Base-by-base conservation (phyloP, 495 filamentous ascomycete species). In the Corynascus novoguineensis region DNA sequence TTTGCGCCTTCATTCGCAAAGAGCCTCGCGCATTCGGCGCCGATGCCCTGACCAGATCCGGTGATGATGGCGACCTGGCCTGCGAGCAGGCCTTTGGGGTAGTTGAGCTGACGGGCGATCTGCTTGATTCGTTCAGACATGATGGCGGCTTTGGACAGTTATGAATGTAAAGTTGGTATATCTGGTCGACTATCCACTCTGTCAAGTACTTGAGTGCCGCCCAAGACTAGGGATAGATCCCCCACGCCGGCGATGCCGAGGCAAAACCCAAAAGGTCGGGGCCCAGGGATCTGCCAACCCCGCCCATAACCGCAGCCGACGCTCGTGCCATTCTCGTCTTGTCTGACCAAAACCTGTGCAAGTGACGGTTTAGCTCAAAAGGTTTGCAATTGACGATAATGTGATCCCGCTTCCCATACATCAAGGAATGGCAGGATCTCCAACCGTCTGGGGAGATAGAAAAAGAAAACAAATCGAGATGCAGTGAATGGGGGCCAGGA, bases 11-110 rank as follows among this genome's bases (percentile, higher is more conserved):
- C 90, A 57, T 88, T 89, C 27, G 87, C 89, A 64, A 95, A 95
- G 8, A 92, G 70, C 15, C 84, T 73, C 14, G 90, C 89, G 31
- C 86, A 77, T 72, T 92, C 90, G 28, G 90, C 90, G 27, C 89
- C 90, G 67, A 95, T 95, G 62, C 90, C 90, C 72, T 95, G 89
- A n/a, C 86, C 90, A 15, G 83, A 81, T 46, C 90, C 90, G 32
- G 90, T 95, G 64, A 95, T 85, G 69, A 95, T 92, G 64, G 88
- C 89, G n/a, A 85, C 81, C 71, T 93, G 88, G 52, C 84, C 83
- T 37, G 79, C 80, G 14, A 93, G 82, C 59, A 93, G 75, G 50
- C 89, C 90, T 63, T 81, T 77, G 14, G 88, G 87, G 76, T 82
- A 92, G 75, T 86, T 89, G 60, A 92, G 82, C 68, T 92, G 89